Conservation (phyloP, 129 eudicot species). For the Flaveria brownii region DNA sequence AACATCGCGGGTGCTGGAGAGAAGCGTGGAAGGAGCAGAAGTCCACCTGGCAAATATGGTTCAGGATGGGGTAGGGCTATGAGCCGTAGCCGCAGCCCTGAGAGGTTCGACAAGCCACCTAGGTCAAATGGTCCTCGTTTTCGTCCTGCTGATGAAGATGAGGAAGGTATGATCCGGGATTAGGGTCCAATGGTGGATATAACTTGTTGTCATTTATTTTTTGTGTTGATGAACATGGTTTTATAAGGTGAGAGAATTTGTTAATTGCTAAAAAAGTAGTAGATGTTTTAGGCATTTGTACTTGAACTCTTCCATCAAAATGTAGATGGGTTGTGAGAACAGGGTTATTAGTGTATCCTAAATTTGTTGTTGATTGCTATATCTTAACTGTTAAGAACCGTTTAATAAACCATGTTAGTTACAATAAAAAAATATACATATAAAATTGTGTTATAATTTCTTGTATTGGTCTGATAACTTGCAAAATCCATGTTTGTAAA, state of each 20-base stretch:
- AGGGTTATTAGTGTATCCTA: background rate
- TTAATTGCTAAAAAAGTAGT: background rate
- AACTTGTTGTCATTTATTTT: conserved; percentile 4
- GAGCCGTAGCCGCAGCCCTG: conserved; percentile 67
- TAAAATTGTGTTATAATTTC: too few relatives aligned
- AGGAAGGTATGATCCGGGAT: conserved; percentile 60
- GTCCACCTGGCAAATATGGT: conserved; percentile 42
- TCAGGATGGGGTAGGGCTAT: conserved; percentile 55
- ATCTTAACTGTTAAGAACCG: background rate
- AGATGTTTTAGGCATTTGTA: background rate
- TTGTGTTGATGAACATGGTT: conserved; percentile 10
- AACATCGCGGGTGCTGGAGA: conserved; percentile 42
- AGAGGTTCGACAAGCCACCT: conserved; percentile 43
- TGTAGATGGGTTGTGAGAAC: conserved; percentile 28
- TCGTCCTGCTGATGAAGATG: conserved; percentile 50
- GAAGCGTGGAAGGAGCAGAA: conserved; percentile 26
- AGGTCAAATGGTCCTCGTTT: conserved; percentile 26
- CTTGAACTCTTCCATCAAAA: background rate
- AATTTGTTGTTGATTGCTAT: conserved; percentile 21
- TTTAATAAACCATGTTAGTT: background rate
- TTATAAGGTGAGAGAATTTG: conserved; percentile 2
- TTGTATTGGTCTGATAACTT: too few relatives aligned
- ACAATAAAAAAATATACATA: background rate
- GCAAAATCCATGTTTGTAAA: too few relatives aligned
- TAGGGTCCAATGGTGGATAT: conserved; percentile 10